Evolutionary conservation across 2,329 filamentous ascomycete species (phyloP), one percentile per base, ranked within the genome.

Genomic region (Verticillium nubilum): DNA sequence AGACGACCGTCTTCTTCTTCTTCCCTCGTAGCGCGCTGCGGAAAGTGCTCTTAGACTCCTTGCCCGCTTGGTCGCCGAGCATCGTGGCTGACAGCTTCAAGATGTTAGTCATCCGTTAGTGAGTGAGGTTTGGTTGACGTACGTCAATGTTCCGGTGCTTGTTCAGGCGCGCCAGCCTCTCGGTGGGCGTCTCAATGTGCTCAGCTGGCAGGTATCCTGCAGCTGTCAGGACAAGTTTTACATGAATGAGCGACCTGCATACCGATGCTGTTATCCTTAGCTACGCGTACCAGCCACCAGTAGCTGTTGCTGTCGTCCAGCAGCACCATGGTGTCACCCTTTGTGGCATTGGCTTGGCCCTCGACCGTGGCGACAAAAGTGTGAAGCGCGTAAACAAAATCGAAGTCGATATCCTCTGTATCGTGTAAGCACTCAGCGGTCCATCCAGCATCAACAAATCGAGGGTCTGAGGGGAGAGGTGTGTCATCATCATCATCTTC

Each of bases 231-330:
- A 27, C 42, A 28, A 35, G 9, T 27, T 3, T 23, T 29, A 23
- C 33, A 13, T 47, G 17, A 13, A 5, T 58, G 50, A 19, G 23
- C 13, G 7, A 29, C 10, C 29, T 42, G 67, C 78, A 60, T 73
- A 87, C 83, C 86, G 74, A 99, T 99, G 72, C 92, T 98, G 73
- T 91, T 96, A 75, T 99, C 95, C 74, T 98, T 98, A 58, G 98
- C 93, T 53, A 99, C 91, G 65, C 94, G 85, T 15, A 99, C 95
- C 62, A 99, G 85, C 95, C 95, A 99, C 95, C 95, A 99, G 74
- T 99, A 99, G 76, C 93, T 98, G 78, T 99, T 99, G 77, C 92
- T 98, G 69, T 99, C 95, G 70, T 99, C 95, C 25, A 99, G 84
- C 64, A 99, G 81, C 58, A 98, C 94, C 95, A 99, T 99, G 15